Base-by-base conservation (phyloP, 164 flowering plant species). In the Paratinospora sagittata region DNA sequence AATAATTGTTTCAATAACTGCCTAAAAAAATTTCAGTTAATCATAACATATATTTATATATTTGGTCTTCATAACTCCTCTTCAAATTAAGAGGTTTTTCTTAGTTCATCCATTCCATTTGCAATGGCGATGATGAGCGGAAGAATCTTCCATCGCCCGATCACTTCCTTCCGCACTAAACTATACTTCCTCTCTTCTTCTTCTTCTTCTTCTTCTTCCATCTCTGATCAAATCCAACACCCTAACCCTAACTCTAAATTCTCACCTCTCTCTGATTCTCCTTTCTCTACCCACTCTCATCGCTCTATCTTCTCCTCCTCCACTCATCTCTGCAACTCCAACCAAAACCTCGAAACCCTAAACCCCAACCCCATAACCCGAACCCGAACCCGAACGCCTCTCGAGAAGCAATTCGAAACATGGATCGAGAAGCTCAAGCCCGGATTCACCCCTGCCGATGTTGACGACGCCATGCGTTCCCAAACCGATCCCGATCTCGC, bases 401-500 rank as follows among this genome's bases (percentile, higher is more conserved):
- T 85, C 0, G 90, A 93, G 64, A 85, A 78, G 66, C 90, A 93
- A 74, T 91, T 93, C 85, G 90, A 88, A 70, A 72, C 88, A 13
- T 89, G 96, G 93, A 72, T 85, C 71, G 78, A 85, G 13, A 80
- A 76, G 68, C 92, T 94, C 64, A 85, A 84, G 34, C 97, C 97
- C 19, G 95, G 93, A 0, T 94, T 92, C 89, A 77, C 86, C 64
- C 84, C 89, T 0, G 12, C 73, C 60, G 92, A 94, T 70, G 93
- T 94, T n/a, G 82, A 75, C 49, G 63, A 63, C 27, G 95, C 97
- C 49, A 79, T 92, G 14, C 76, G 78, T 13, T 75, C 95, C 68
- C 95, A 88, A 74, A 72, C 87, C 27, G 98, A 94, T 75, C 85
- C 98, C 24, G 98, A 94, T 72, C 88, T 92, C 55, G 92, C 98